Conservation (phyloP, 2,329 filamentous ascomycete species). For the Trichoderma koningii region DNA sequence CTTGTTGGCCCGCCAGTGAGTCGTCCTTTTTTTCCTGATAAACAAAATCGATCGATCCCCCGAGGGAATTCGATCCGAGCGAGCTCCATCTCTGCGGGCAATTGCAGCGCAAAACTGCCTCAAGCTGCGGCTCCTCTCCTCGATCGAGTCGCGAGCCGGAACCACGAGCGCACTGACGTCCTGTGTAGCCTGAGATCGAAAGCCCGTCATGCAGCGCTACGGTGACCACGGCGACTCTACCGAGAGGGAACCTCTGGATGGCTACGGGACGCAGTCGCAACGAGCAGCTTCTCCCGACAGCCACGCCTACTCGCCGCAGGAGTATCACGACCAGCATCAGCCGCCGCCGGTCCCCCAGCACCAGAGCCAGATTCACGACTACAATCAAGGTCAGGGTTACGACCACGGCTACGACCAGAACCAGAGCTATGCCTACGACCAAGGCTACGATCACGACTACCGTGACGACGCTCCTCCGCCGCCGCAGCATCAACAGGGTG, state of each 20-base stretch:
- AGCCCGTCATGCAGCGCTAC: constrained; percentile 39
- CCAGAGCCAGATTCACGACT: constrained; percentile 13
- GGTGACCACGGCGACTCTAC: constrained; percentile 35
- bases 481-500: constrained; percentile 8
- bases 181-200: not conserved
- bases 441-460: not conserved
- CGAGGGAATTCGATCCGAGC: not conserved
- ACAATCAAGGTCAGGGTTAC: constrained; percentile 17
- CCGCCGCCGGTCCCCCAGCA: constrained; percentile 10
- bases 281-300: constrained; percentile 31
- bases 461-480: constrained; percentile 24
- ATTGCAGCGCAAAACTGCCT: constrained; percentile 1
- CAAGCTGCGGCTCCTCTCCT: not conserved
- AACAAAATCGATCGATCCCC: constrained; percentile 4
- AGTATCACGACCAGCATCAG: constrained; percentile 34
- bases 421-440: not conserved
- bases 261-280: constrained; percentile 27
- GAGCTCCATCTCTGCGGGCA: not conserved
- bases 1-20: constrained; percentile 20
- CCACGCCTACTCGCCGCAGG: constrained; percentile 29
- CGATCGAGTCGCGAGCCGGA: not conserved
- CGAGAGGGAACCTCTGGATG: constrained; percentile 43
- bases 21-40: not conserved
- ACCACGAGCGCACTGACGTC: constrained; percentile 5
- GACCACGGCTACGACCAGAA: constrained; percentile 14